Conservation (phyloP, 345 rosid genomes). For the Cardamine resedifolia region DNA sequence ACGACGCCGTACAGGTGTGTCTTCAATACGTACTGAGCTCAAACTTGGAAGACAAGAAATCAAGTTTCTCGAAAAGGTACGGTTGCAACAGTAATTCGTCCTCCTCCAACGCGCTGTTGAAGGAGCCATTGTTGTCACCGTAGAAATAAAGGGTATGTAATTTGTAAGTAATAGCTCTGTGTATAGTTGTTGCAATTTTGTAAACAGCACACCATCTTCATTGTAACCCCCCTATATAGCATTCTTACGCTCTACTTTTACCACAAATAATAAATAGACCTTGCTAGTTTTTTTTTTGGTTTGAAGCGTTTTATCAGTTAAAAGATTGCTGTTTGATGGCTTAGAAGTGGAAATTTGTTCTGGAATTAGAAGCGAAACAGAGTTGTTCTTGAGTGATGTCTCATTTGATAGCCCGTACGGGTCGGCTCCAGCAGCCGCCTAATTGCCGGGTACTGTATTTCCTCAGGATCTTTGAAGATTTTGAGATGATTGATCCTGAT, state of each 20-base stretch:
- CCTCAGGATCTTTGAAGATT: no score
- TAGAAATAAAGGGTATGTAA: slow-evolving; percentile 1
- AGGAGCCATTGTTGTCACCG: slow-evolving; percentile 61
- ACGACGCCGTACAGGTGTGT: slow-evolving; percentile 96
- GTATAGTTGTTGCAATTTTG: slow-evolving; percentile 31
- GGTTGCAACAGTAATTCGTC: slow-evolving; percentile 47
- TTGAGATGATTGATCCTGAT: no score
- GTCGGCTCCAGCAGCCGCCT: slow-evolving; percentile 97
- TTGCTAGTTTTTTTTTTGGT: background rate
- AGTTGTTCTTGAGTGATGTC: slow-evolving; percentile 42
- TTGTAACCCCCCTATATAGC: slow-evolving; percentile 1
- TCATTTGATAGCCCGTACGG: slow-evolving; percentile 89
- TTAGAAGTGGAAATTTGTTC: background rate
- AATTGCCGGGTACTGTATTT: slow-evolving; percentile 64
- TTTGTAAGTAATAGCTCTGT: slow-evolving; percentile 26
- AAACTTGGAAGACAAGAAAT: slow-evolving; percentile 39
- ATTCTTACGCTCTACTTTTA: background rate
- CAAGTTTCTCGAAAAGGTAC: slow-evolving; percentile 50
- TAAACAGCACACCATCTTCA: background rate
- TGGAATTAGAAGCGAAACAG: background rate
- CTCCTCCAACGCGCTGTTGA: slow-evolving; percentile 47
- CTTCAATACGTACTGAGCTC: slow-evolving; percentile 68
- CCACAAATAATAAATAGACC: background rate
- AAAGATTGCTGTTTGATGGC: background rate
- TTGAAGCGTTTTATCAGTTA: background rate